A percentile compares a stretch with the other conserved stretches of the same genome.
phyloP scores from a whole-genome alignment of 2,329 filamentous ascomycete genomes.

The Sporothrix brunneoviolacea region DNA sequence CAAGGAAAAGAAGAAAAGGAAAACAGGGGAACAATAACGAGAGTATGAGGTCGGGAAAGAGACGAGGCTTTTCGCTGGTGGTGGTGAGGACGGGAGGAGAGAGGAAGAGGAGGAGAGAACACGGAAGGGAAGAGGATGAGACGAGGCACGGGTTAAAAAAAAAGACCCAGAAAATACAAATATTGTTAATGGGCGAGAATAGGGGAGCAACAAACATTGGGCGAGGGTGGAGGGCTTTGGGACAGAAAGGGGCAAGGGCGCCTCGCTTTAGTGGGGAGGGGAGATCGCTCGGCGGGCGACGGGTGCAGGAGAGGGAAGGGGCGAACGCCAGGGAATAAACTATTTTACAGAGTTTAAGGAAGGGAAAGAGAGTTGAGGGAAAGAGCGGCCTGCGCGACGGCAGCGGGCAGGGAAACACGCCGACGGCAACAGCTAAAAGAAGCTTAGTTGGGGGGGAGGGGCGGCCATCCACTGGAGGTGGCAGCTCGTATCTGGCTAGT shows the following conservation, averaged over 20 bases:
- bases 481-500: no score
- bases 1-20: not conserved
- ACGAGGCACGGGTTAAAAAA: constrained; percentile 1
- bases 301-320: not conserved
- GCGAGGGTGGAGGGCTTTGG: not conserved
- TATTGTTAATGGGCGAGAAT: constrained; percentile 3
- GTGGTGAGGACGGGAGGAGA: not conserved
- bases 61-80: constrained; percentile 3
- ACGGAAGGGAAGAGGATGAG: not conserved
- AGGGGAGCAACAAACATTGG: constrained; percentile 11
- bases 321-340: no score
- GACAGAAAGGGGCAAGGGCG: constrained; percentile 10
- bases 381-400: no score
- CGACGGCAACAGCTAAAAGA: not conserved
- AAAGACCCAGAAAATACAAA: not conserved
- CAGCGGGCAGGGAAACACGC: no score
- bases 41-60: not conserved
- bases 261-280: constrained; percentile 6
- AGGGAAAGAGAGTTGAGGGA: no score
- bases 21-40: constrained; percentile 1
- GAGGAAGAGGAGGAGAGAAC: not conserved
- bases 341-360: no score
- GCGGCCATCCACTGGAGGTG: no score
- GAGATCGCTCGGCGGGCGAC: constrained; percentile 1
- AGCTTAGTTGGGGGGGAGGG: not conserved